Conservation (phyloP, 2,329 filamentous ascomycete species). For the Talaromyces sp. region DNA sequence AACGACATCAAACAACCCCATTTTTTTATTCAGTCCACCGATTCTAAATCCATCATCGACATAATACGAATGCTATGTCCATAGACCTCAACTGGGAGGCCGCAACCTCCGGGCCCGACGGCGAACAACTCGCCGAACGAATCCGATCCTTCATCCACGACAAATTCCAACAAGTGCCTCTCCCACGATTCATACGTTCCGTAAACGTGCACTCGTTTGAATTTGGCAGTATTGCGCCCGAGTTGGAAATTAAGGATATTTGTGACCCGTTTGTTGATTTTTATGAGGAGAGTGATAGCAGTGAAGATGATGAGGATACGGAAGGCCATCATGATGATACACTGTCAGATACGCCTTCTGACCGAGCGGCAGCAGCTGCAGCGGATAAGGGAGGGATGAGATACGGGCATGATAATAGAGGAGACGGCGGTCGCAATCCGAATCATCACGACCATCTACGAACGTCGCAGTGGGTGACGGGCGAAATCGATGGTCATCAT, state of each 20-base stretch:
- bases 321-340: constrained; percentile 36
- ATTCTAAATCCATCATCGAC: neutral
- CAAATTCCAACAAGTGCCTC: constrained; percentile 84
- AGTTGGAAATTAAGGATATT: constrained; percentile 91
- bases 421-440: constrained; percentile 13
- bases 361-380: constrained; percentile 23
- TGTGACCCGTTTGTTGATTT: constrained; percentile 94
- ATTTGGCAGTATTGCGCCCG: constrained; percentile 76
- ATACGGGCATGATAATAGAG: constrained; percentile 5
- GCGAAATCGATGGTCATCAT: constrained; percentile 23
- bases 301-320: neutral
- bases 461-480: constrained; percentile 24
- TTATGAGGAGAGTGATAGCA: constrained; percentile 69
- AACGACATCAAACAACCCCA: neutral
- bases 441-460: constrained; percentile 27
- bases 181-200: constrained; percentile 94
- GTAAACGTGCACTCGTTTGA: constrained; percentile 92
- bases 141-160: constrained; percentile 93
- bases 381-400: constrained; percentile 11
- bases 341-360: constrained; percentile 34
- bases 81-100: constrained; percentile 97
- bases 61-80: constrained; percentile 63
- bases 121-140: constrained; percentile 71
- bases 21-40: neutral
- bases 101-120: constrained; percentile 83